Percentiles rank a stretch among this genome's conserved stretches.
Evolutionary conservation across 495 filamentous ascomycete genomes (phyloP).

Genomic region (Neurospora pannonica): DNA sequence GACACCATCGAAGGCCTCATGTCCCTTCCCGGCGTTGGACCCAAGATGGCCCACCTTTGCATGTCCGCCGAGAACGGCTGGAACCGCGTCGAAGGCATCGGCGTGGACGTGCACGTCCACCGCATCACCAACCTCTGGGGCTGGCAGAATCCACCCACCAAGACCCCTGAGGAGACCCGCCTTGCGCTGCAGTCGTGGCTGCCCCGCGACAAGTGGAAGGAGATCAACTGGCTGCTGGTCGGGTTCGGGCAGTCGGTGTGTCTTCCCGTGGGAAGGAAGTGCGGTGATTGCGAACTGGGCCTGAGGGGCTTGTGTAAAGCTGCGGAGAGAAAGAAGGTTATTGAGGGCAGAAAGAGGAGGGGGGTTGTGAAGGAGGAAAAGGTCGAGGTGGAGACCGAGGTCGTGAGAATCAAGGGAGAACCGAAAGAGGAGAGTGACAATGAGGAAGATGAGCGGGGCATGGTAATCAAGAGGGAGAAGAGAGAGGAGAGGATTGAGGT

Average conservation of each 20-base stretch:
- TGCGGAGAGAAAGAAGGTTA: slow-evolving; percentile 50
- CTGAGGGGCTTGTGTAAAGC: slow-evolving; percentile 65
- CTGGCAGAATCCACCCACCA: slow-evolving; percentile 64
- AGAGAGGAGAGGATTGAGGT: slow-evolving; percentile 6
- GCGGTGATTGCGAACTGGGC: slow-evolving; percentile 74
- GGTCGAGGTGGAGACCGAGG: slow-evolving; percentile 16
- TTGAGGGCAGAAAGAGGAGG: slow-evolving; percentile 33
- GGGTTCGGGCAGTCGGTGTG: slow-evolving; percentile 85
- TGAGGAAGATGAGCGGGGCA: slow-evolving; percentile 7
- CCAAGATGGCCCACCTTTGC: slow-evolving; percentile 96
- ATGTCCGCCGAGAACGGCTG: slow-evolving; percentile 52
- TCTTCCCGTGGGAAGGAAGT: slow-evolving; percentile 66
- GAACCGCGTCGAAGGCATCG: slow-evolving; percentile 50
- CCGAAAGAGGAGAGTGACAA: background rate
- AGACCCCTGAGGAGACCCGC: slow-evolving; percentile 78
- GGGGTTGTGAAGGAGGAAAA: slow-evolving; percentile 16
- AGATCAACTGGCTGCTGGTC: slow-evolving; percentile 88
- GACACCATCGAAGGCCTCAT: slow-evolving; percentile 67
- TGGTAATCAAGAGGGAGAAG: slow-evolving; percentile 16
- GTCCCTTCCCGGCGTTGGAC: slow-evolving; percentile 81
- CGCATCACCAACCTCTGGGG: slow-evolving; percentile 95
- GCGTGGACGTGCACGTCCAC: slow-evolving; percentile 64
- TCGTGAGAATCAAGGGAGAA: slow-evolving; percentile 17
- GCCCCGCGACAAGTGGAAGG: slow-evolving; percentile 80
- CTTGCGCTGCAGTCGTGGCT: slow-evolving; percentile 72